Percentiles rank a stretch among this genome's conserved stretches.
Conservation (phyloP, 2,329 filamentous ascomycete genomes). For the Cordyceps javanica region DNA sequence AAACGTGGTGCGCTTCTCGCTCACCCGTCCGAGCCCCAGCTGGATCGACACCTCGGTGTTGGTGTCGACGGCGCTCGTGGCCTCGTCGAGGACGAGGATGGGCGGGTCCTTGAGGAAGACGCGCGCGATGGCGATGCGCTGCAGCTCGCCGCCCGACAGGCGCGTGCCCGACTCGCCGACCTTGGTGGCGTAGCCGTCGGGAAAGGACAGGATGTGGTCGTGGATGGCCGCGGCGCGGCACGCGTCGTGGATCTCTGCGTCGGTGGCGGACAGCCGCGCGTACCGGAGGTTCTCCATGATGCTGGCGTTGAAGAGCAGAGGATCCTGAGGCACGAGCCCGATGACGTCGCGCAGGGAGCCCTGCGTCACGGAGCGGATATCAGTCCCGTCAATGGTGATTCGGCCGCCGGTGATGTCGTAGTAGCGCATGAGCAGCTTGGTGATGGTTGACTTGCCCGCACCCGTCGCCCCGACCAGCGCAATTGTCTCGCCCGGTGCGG, state of each 20-base stretch:
- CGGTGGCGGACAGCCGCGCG: slow-evolving; percentile 40
- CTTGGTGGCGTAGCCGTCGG: slow-evolving; percentile 46
- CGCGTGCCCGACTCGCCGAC: slow-evolving; percentile 48
- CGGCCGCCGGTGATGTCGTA: slow-evolving; percentile 42
- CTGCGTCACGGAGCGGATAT: slow-evolving; percentile 36
- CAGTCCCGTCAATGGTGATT: slow-evolving; percentile 40
- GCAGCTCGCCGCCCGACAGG: slow-evolving; percentile 55
- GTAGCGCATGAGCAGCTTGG: slow-evolving; percentile 45
- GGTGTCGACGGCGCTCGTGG: slow-evolving; percentile 63
- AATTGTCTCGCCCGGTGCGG: slow-evolving; percentile 37
- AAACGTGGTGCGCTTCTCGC: slow-evolving; percentile 44
- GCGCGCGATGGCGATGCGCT: slow-evolving; percentile 55
- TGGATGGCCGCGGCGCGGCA: slow-evolving; percentile 50
- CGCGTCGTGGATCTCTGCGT: slow-evolving; percentile 44
- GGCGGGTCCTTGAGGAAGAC: slow-evolving; percentile 64
- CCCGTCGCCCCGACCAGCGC: slow-evolving; percentile 42
- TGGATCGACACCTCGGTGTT: slow-evolving; percentile 55
- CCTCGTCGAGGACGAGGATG: slow-evolving; percentile 65
- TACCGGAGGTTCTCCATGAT: slow-evolving; percentile 52
- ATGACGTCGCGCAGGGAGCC: slow-evolving; percentile 34
- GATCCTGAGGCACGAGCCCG: slow-evolving; percentile 40
- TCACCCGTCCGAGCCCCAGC: slow-evolving; percentile 42
- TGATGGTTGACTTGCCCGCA: slow-evolving; percentile 42
- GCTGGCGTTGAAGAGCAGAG: slow-evolving; percentile 45
- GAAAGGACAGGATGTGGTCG: slow-evolving; percentile 46